These are phyloP conservation scores for Aplosporella prunicola DNA, from an alignment of 2,329 filamentous ascomycete species.

Conservation along the genomic window DNA sequence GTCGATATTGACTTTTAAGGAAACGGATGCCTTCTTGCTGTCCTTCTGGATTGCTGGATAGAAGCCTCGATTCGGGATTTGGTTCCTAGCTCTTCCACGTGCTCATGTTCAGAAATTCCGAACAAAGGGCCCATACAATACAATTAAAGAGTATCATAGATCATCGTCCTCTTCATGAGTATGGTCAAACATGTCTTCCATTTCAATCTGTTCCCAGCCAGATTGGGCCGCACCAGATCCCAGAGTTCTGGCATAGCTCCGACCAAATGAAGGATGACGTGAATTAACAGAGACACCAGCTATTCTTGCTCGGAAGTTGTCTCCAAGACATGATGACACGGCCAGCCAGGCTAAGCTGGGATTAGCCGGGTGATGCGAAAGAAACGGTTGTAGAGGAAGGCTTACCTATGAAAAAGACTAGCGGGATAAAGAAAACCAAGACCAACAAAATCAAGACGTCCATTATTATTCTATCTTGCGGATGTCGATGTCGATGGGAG, in stretches of 20 bases:
- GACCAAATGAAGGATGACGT: slow-evolving; percentile 41
- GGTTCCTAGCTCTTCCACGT: background rate
- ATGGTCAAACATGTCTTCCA: slow-evolving; percentile 50
- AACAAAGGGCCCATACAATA: slow-evolving; percentile 11
- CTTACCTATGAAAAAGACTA: slow-evolving; percentile 23
- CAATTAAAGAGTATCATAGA: slow-evolving; percentile 23
- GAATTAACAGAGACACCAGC: slow-evolving; percentile 35
- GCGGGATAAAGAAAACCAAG: slow-evolving; percentile 26
- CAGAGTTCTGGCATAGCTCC: slow-evolving; percentile 48
- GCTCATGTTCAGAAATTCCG: background rate
- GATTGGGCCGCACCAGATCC: slow-evolving; percentile 42
- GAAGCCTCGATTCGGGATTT: background rate
- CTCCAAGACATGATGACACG: slow-evolving; percentile 47
- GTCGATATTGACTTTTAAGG: slow-evolving; percentile 62
- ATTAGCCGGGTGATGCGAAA: background rate
- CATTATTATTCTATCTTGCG: slow-evolving; percentile 16
- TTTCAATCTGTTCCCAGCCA: slow-evolving; percentile 53
- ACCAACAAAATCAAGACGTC: slow-evolving; percentile 24
- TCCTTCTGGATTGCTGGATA: slow-evolving; percentile 13
- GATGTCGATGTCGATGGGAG: background rate
- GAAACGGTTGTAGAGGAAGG: background rate
- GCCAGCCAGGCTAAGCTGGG: slow-evolving; percentile 37
- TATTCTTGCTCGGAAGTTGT: slow-evolving; percentile 38
- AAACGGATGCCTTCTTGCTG: too few relatives aligned
- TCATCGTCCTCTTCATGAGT: slow-evolving; percentile 18